These are phyloP conservation scores for Begonia peltatifolia DNA, from an alignment of 306 rosid species.

Conservation along the genomic window DNA sequence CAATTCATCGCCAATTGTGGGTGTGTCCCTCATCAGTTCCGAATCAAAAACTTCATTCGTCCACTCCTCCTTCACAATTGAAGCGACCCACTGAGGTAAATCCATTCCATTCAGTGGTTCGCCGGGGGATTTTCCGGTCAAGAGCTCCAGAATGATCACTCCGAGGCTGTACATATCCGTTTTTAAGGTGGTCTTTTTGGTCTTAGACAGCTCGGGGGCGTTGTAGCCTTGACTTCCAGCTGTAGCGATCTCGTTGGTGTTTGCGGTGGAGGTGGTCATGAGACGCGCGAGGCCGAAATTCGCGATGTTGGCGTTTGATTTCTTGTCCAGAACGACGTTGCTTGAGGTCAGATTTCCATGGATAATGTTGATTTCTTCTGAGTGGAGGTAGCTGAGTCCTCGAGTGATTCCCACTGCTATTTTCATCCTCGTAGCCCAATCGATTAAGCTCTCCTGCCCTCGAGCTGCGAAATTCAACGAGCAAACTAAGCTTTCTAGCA, in stretches of 20 bases:
- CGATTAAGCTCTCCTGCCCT: constrained; percentile 44
- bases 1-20: constrained; percentile 48
- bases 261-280: constrained; percentile 71
- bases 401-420: constrained; percentile 53
- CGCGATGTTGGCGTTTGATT: constrained; percentile 50
- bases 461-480: constrained; percentile 32
- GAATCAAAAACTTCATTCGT: constrained; percentile 82
- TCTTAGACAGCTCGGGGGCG: constrained; percentile 77
- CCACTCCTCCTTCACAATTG: constrained; percentile 83
- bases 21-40: constrained; percentile 69
- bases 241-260: constrained; percentile 63
- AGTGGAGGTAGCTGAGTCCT: constrained; percentile 47
- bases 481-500: not conserved
- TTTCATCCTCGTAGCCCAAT: constrained; percentile 83
- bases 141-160: constrained; percentile 66
- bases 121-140: constrained; percentile 72
- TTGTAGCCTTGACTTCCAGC: constrained; percentile 75
- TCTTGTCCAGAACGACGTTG: constrained; percentile 53
- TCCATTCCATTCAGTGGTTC: constrained; percentile 73
- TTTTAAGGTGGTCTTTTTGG: constrained; percentile 41
- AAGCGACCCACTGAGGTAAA: constrained; percentile 87
- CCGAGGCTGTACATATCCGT: constrained; percentile 70
- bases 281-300: constrained; percentile 72
- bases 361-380: constrained; percentile 33
- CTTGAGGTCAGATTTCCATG: constrained; percentile 81